Percentiles rank a stretch among this genome's conserved stretches.
Conservation (phyloP, 2,329 filamentous ascomycete species). For the Beauveria varroae region DNA sequence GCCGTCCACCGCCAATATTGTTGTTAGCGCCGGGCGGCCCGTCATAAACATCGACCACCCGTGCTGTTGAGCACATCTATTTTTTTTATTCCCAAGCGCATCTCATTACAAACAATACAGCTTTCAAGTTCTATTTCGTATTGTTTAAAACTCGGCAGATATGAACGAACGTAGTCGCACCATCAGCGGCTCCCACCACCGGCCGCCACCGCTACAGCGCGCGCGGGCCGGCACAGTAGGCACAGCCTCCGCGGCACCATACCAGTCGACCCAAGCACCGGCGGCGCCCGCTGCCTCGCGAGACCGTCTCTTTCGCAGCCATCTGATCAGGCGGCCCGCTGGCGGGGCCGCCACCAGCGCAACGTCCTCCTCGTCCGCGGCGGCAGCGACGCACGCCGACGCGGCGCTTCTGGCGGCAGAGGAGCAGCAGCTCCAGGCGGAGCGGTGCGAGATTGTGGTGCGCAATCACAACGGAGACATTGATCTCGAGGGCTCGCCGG, state of each 20-base stretch:
- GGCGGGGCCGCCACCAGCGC: slow-evolving; percentile 16
- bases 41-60: neutral
- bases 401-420: slow-evolving; percentile 42
- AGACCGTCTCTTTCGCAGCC: slow-evolving; percentile 45
- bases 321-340: slow-evolving; percentile 51
- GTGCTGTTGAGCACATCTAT: neutral
- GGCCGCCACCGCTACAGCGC: slow-evolving; percentile 2
- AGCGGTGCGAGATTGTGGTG: slow-evolving; percentile 52
- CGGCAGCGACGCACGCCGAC: slow-evolving; percentile 28
- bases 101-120: neutral
- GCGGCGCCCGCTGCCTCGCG: neutral
- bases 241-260: neutral
- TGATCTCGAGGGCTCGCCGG: slow-evolving; percentile 50
- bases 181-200: neutral
- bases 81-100: neutral
- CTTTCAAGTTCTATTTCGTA: neutral
- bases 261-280: neutral
- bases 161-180: slow-evolving; percentile 10
- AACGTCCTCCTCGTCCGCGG: slow-evolving; percentile 37
- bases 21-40: neutral
- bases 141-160: neutral
- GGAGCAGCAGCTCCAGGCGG: slow-evolving; percentile 22
- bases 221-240: neutral
- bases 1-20: slow-evolving; percentile 18
- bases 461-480: slow-evolving; percentile 56